Percentiles rank a stretch among this genome's conserved stretches.
These are phyloP conservation scores for Penicillium silybi DNA, from an alignment of 495 filamentous ascomycete genomes.

Conservation along the genomic window DNA sequence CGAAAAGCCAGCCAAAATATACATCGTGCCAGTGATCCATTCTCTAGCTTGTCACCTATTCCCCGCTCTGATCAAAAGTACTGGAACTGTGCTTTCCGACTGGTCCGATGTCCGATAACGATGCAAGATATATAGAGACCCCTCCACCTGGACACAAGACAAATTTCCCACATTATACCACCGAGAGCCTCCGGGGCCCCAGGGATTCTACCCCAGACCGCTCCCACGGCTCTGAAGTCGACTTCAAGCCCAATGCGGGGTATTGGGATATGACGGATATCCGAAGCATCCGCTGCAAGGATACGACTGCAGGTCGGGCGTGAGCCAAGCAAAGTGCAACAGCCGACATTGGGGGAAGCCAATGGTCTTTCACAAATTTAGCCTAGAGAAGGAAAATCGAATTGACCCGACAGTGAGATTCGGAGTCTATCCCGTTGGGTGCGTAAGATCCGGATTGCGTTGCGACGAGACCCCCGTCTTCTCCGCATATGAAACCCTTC, in stretches of 20 bases:
- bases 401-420: background rate
- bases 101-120: background rate
- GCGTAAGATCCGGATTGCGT: background rate
- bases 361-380: background rate
- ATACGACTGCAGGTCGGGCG: slow-evolving; percentile 8
- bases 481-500: slow-evolving; percentile 24
- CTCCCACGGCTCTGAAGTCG: background rate
- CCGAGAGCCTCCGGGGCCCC: background rate
- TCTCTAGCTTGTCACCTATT: background rate
- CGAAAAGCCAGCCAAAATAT: background rate
- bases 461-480: slow-evolving; percentile 3
- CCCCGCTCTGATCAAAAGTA: background rate
- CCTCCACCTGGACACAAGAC: background rate
- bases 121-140: background rate
- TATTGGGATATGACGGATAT: slow-evolving; percentile 12
- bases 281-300: slow-evolving; percentile 20
- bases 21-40: background rate
- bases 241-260: slow-evolving; percentile 15
- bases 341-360: slow-evolving; percentile 1
- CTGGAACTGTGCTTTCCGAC: background rate
- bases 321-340: slow-evolving; percentile 9
- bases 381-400: background rate
- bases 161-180: background rate
- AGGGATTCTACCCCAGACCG: background rate
- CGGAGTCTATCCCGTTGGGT: slow-evolving; percentile 9